These are phyloP conservation scores for Pelargonium australe DNA, from an alignment of 441 rosid species.

Conservation along the genomic window DNA sequence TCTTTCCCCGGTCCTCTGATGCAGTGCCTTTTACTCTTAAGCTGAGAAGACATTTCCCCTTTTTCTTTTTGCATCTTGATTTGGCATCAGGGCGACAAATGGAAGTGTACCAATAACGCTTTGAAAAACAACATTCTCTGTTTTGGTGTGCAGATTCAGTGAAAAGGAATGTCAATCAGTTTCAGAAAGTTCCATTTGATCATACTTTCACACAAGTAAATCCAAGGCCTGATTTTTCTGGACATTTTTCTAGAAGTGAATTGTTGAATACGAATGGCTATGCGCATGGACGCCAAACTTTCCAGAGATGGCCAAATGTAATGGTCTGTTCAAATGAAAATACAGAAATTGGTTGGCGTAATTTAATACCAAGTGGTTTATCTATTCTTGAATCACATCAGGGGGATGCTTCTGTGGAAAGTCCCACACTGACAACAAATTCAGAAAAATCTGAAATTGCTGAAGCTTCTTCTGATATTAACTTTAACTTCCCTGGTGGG, in stretches of 20 bases:
- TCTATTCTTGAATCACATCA: slow-evolving; percentile 38
- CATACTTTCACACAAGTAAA: slow-evolving; percentile 36
- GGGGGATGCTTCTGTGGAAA: slow-evolving; percentile 34
- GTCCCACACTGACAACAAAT: slow-evolving; percentile 20
- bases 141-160: slow-evolving; percentile 7
- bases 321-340: slow-evolving; percentile 50
- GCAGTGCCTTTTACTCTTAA: slow-evolving; percentile 6
- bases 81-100: not conserved
- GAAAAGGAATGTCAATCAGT: slow-evolving; percentile 9
- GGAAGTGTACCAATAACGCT: not conserved
- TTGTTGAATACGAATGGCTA: slow-evolving; percentile 51
- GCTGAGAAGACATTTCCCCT: not conserved
- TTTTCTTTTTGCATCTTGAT: not conserved
- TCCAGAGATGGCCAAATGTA: slow-evolving; percentile 47
- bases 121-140: not conserved
- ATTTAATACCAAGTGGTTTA: slow-evolving; percentile 44
- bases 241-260: slow-evolving; percentile 39
- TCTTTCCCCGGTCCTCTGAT: not conserved
- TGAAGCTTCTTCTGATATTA: slow-evolving; percentile 40
- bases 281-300: slow-evolving; percentile 43
- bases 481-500: slow-evolving; percentile 16
- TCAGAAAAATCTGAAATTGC: slow-evolving; percentile 54
- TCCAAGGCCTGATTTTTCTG: slow-evolving; percentile 44
- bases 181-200: slow-evolving; percentile 1
- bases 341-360: slow-evolving; percentile 44